Conservation (phyloP, 495 filamentous ascomycete genomes). For the Penicillium ucsense region DNA sequence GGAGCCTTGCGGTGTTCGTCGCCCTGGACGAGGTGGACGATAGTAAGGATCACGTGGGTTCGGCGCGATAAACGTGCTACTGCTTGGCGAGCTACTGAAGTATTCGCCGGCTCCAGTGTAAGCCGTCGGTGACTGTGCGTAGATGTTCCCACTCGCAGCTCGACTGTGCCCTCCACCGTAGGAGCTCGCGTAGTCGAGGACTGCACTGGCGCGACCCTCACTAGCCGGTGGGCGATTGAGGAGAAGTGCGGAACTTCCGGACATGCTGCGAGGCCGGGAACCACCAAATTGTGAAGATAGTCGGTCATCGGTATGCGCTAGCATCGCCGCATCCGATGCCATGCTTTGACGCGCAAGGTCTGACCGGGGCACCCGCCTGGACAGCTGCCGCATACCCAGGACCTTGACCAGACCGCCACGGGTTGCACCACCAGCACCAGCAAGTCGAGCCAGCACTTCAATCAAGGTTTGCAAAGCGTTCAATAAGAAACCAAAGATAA, state of each 20-base stretch:
- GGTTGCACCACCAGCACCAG: slow-evolving; percentile 71
- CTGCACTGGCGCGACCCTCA: slow-evolving; percentile 37
- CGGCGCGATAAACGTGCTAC: slow-evolving; percentile 34
- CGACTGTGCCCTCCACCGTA: slow-evolving; percentile 37
- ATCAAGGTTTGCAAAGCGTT: slow-evolving; percentile 84
- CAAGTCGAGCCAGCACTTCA: slow-evolving; percentile 71
- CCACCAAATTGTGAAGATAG: slow-evolving; percentile 58
- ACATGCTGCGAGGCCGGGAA: slow-evolving; percentile 68
- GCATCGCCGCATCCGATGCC: slow-evolving; percentile 71
- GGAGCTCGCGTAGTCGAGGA: slow-evolving; percentile 38
- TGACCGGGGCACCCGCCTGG: slow-evolving; percentile 57
- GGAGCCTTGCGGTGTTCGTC: slow-evolving; percentile 44
- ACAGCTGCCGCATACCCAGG: slow-evolving; percentile 87
- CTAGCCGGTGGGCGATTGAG: slow-evolving; percentile 45
- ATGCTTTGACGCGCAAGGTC: slow-evolving; percentile 61
- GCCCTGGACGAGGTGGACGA: slow-evolving; percentile 64
- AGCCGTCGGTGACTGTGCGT: slow-evolving; percentile 62
- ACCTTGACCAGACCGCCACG: slow-evolving; percentile 85
- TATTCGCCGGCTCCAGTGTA: slow-evolving; percentile 52
- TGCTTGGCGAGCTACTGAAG: slow-evolving; percentile 25
- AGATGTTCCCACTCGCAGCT: slow-evolving; percentile 41
- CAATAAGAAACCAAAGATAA: slow-evolving; percentile 89
- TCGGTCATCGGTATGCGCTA: slow-evolving; percentile 51
- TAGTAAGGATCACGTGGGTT: slow-evolving; percentile 65
- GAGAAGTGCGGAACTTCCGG: slow-evolving; percentile 70